Percentiles rank a stretch among this genome's conserved stretches.
phyloP scores from a whole-genome alignment of 129 eudicot genomes.

The Flaveria brownii region DNA sequence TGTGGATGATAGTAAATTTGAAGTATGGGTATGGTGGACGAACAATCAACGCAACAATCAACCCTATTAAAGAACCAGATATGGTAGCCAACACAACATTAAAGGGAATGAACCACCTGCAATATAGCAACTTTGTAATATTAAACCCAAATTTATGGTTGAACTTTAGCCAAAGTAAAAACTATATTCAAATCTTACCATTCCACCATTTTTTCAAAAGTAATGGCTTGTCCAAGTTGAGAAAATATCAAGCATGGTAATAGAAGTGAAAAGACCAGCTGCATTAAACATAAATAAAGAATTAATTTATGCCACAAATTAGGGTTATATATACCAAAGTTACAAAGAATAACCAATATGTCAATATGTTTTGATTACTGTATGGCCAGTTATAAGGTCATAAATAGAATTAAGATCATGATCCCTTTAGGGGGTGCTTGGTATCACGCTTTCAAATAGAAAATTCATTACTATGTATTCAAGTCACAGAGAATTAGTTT shows the following conservation, averaged over 20 bases:
- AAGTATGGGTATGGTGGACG: constrained; percentile 90
- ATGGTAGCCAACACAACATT: constrained; percentile 74
- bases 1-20: constrained; percentile 83
- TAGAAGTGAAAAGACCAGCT: constrained; percentile 93
- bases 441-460: neutral
- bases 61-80: constrained; percentile 85
- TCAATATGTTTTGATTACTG: neutral
- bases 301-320: constrained; percentile 10
- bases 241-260: constrained; percentile 94
- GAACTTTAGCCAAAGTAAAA: neutral
- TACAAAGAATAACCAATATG: constrained; percentile 18
- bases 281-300: constrained; percentile 30
- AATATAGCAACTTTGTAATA: constrained; percentile 15
- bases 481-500: neutral
- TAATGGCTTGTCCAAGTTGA: constrained; percentile 96
- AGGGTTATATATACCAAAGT: neutral
- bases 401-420: neutral
- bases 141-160: neutral
- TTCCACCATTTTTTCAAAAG: constrained; percentile 70
- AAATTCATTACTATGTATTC: neutral
- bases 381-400: neutral
- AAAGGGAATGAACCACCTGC: constrained; percentile 97
- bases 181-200: constrained; percentile 51
- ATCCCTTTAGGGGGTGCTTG: neutral
- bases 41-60: constrained; percentile 64